phyloP scores from a whole-genome alignment of 495 filamentous ascomycete genomes.

The Aspergillus affinis region DNA sequence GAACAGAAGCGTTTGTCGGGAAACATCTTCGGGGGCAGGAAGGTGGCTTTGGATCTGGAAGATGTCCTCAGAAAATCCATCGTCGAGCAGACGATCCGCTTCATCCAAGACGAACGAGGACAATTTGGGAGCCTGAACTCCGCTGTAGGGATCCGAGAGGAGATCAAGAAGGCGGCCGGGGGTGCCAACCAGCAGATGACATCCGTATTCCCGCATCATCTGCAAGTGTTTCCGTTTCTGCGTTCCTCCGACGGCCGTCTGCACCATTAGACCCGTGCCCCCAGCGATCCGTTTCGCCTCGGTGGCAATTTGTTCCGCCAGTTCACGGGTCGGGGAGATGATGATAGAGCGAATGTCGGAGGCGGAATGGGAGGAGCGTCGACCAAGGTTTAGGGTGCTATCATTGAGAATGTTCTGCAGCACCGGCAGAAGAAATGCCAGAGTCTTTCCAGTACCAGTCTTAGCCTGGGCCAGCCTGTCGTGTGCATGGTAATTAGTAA shows the following conservation, averaged over 20 bases:
- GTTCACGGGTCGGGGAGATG: constrained; percentile 90
- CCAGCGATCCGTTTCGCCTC: constrained; percentile 73
- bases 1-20: constrained; percentile 88
- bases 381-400: constrained; percentile 42
- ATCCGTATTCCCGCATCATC: constrained; percentile 68
- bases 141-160: constrained; percentile 62
- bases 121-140: constrained; percentile 71
- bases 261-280: constrained; percentile 70
- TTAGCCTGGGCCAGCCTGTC: constrained; percentile 81
- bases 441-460: constrained; percentile 85
- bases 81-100: constrained; percentile 87
- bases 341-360: constrained; percentile 84
- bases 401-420: constrained; percentile 70
- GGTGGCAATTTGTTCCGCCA: constrained; percentile 89
- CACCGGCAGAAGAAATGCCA: constrained; percentile 77
- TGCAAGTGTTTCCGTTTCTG: constrained; percentile 63
- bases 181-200: constrained; percentile 87
- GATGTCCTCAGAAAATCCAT: constrained; percentile 83
- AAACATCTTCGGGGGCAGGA: constrained; percentile 57
- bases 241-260: constrained; percentile 87
- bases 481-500: constrained; percentile 18
- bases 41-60: constrained; percentile 64
- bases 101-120: constrained; percentile 88
- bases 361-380: constrained; percentile 20
- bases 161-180: constrained; percentile 88